These are phyloP conservation scores for Rhodotorula sp. DNA, from an alignment of 1,284 basidiomycete genomes.

Conservation along the genomic window DNA sequence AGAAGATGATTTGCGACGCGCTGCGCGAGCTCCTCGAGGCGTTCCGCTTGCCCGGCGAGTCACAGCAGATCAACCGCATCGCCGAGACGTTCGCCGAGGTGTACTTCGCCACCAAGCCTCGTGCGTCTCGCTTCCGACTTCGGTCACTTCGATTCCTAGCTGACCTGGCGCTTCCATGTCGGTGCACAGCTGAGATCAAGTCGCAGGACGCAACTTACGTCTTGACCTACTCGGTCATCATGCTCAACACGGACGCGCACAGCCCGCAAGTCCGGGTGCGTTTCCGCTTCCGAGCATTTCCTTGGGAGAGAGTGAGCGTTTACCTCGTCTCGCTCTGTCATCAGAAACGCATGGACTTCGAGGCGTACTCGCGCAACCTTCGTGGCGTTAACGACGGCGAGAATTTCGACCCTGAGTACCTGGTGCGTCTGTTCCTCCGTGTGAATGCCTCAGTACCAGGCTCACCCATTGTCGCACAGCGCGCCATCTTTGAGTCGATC, in stretches of 20 bases:
- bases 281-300: neutral
- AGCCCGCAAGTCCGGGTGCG: slow-evolving; percentile 73
- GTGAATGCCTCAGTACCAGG: neutral
- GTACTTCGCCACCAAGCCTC: slow-evolving; percentile 82
- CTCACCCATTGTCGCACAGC: slow-evolving; percentile 55
- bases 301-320: neutral
- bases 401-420: slow-evolving; percentile 81
- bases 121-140: slow-evolving; percentile 5
- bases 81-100: slow-evolving; percentile 91
- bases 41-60: slow-evolving; percentile 92
- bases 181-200: slow-evolving; percentile 72
- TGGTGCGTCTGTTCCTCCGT: slow-evolving; percentile 59
- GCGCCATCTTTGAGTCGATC: slow-evolving; percentile 89
- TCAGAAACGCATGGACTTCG: slow-evolving; percentile 89
- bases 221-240: slow-evolving; percentile 90
- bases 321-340: neutral
- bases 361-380: slow-evolving; percentile 90
- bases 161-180: neutral
- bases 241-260: slow-evolving; percentile 98
- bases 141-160: neutral
- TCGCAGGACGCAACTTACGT: slow-evolving; percentile 93
- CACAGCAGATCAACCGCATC: slow-evolving; percentile 91
- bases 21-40: slow-evolving; percentile 91
- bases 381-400: slow-evolving; percentile 86
- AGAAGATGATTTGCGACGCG: slow-evolving; percentile 94